A percentile compares a stretch with the other conserved stretches of the same genome.
Evolutionary conservation across 306 rosid genomes (phyloP).

Genomic region (Inga laurina): DNA sequence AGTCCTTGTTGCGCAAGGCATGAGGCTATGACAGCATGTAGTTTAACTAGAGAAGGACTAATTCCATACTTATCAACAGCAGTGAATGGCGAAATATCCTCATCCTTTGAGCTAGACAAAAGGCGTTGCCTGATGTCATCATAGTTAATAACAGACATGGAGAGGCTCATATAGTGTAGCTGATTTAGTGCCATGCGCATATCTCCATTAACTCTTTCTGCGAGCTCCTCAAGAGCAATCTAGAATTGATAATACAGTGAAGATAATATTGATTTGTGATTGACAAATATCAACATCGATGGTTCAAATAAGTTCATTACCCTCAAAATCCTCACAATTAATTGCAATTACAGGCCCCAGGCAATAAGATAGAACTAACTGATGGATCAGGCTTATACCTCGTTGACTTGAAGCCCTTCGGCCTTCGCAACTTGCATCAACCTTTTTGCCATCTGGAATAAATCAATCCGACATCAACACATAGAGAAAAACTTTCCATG

Average conservation of each 20-base stretch:
- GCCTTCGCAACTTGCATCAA: slow-evolving; percentile 75
- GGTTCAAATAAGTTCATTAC: slow-evolving; percentile 8
- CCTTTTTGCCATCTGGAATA: slow-evolving; percentile 87
- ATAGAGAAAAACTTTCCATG: background rate
- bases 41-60: background rate
- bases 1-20: slow-evolving; percentile 15
- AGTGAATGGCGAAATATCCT: slow-evolving; percentile 93
- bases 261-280: background rate
- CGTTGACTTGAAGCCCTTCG: slow-evolving; percentile 86
- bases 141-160: slow-evolving; percentile 78
- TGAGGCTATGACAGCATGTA: background rate
- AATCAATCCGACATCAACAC: slow-evolving; percentile 24
- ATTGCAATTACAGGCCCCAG: slow-evolving; percentile 22
- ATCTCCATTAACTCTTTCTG: slow-evolving; percentile 93
- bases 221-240: slow-evolving; percentile 95
- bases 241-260: slow-evolving; percentile 27
- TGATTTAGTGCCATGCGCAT: slow-evolving; percentile 96
- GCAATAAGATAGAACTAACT: slow-evolving; percentile 28
- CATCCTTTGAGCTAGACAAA: slow-evolving; percentile 77
- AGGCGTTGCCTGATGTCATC: slow-evolving; percentile 84
- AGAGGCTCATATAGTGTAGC: slow-evolving; percentile 91
- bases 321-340: slow-evolving; percentile 26
- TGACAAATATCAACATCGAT: slow-evolving; percentile 2
- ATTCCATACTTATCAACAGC: slow-evolving; percentile 90
- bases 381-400: slow-evolving; percentile 51